These are phyloP conservation scores for Gryganskiella cystojenkinii DNA, from an alignment of 192 early-diverging fungal species.

Conservation along the genomic window DNA sequence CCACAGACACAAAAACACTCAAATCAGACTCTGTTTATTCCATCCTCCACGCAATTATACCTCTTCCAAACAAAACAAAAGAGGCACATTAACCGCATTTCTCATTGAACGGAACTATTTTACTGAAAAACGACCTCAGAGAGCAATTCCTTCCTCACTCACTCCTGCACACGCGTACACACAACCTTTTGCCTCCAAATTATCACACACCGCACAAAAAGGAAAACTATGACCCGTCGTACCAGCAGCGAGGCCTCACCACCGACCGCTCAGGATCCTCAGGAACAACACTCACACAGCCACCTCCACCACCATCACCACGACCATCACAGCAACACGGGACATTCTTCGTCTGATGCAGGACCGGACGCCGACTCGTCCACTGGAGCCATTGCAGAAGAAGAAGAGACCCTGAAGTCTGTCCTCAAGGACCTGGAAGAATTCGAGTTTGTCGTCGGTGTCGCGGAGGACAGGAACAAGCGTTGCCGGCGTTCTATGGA, in stretches of 20 bases:
- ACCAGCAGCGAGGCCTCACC: constrained; percentile 4
- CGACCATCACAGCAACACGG: neutral
- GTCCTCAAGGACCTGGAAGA: constrained; percentile 44
- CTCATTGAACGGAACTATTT: no score
- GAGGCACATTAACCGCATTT: no score
- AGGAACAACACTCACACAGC: constrained; percentile 2
- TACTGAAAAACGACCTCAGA: no score
- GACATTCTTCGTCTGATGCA: neutral
- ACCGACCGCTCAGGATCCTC: neutral
- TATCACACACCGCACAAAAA: no score
- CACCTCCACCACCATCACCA: constrained; percentile 7
- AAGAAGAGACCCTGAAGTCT: constrained; percentile 13
- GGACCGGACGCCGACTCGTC: neutral
- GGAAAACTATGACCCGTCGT: constrained; percentile 22
- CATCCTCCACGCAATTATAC: no score
- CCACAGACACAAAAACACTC: no score
- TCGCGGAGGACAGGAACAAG: constrained; percentile 90
- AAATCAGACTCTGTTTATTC: no score
- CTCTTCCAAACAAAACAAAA: no score
- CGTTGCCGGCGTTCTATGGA: constrained; percentile 96
- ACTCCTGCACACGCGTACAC: no score
- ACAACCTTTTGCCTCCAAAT: no score
- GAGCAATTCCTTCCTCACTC: no score
- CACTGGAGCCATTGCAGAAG: neutral
- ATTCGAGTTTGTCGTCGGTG: constrained; percentile 65